Percentiles rank a stretch among this genome's conserved stretches.
phyloP scores from a whole-genome alignment of 768 basidiomycete genomes.

The Amyloporia xantha region DNA sequence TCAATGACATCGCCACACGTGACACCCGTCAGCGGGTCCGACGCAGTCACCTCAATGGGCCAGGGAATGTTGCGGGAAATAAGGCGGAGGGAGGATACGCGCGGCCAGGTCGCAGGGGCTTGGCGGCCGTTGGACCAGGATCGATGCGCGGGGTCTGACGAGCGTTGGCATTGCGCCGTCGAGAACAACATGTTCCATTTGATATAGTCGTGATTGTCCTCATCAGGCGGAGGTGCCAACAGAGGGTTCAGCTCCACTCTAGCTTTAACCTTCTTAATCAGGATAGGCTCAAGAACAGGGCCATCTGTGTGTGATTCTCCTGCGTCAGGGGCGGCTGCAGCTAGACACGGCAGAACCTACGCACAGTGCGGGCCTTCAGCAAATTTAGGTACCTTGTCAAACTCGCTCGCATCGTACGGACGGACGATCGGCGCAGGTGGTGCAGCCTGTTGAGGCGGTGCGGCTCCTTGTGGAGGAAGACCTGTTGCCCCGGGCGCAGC shows the following conservation, averaged over 20 bases:
- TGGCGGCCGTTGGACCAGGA: slow-evolving; percentile 66
- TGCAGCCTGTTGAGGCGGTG: not conserved
- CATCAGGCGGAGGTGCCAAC: slow-evolving; percentile 37
- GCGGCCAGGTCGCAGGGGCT: slow-evolving; percentile 61
- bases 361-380: slow-evolving; percentile 37
- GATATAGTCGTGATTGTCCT: slow-evolving; percentile 39
- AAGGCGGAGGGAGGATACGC: slow-evolving; percentile 44
- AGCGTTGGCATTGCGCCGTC: slow-evolving; percentile 53
- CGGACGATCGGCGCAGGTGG: slow-evolving; percentile 11
- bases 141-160: slow-evolving; percentile 47
- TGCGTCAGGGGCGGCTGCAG: slow-evolving; percentile 7
- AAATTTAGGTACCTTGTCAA: slow-evolving; percentile 30
- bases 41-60: slow-evolving; percentile 43
- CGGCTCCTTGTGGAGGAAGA: slow-evolving; percentile 7
- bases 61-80: slow-evolving; percentile 51
- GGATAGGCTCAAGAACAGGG: slow-evolving; percentile 61
- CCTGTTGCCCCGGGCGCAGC: slow-evolving; percentile 5
- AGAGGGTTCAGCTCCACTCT: slow-evolving; percentile 54
- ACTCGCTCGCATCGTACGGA: slow-evolving; percentile 18
- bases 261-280: slow-evolving; percentile 43
- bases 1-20: slow-evolving; percentile 66
- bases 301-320: slow-evolving; percentile 39
- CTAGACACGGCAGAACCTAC: slow-evolving; percentile 11
- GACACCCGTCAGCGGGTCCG: slow-evolving; percentile 42
- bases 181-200: slow-evolving; percentile 73